Conservation (phyloP, 352 stramenopile species). For the Globisporangium cederbergense region DNA sequence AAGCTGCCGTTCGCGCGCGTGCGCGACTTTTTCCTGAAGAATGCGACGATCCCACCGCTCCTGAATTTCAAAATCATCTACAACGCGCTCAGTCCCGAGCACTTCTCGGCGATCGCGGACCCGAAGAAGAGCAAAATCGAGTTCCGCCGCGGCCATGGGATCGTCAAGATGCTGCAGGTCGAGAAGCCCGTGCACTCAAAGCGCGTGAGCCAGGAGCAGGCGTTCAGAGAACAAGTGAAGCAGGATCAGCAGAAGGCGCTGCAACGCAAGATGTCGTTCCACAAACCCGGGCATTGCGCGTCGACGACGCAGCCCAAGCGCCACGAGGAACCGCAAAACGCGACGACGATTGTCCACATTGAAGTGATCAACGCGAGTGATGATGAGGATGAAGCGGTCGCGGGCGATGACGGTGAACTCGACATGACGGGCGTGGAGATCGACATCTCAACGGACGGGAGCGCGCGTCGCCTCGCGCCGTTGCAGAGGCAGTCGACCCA, state of each 20-base stretch:
- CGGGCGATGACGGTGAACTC: background rate
- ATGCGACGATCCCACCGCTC: conserved; percentile 24
- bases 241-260: conserved; percentile 13
- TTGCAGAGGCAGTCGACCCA: conserved; percentile 11
- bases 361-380: conserved; percentile 15
- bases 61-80: conserved; percentile 28
- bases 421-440: conserved; percentile 22
- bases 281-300: conserved; percentile 1
- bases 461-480: conserved; percentile 9
- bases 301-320: background rate
- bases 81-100: conserved; percentile 28
- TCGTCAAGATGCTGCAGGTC: conserved; percentile 62
- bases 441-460: conserved; percentile 12
- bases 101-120: conserved; percentile 63
- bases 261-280: conserved; percentile 9
- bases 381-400: background rate
- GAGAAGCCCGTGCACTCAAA: conserved; percentile 57
- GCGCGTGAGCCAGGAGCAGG: conserved; percentile 19
- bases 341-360: conserved; percentile 11
- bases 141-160: conserved; percentile 53
- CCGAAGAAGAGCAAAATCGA: conserved; percentile 79
- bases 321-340: background rate
- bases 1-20: conserved; percentile 51
- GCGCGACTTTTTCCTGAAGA: conserved; percentile 60
- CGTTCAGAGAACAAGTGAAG: conserved; percentile 6